These are phyloP conservation scores for Paramecium sonneborni DNA, from an alignment of 73 alveolate species.

Conservation along the genomic window DNA sequence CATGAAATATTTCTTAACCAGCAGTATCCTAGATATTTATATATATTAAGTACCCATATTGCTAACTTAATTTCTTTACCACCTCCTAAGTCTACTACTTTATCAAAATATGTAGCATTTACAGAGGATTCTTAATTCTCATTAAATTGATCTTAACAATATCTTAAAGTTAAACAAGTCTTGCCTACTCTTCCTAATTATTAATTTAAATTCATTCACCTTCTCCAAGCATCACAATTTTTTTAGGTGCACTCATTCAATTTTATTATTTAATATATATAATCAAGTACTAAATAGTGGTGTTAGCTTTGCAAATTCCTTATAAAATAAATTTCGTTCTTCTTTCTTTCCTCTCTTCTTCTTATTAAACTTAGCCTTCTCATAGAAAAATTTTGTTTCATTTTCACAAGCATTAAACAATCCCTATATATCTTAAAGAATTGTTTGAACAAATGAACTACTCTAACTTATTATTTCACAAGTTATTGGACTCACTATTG, in stretches of 20 bases:
- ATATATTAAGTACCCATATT: slow-evolving; percentile 68
- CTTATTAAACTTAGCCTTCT: slow-evolving; percentile 19
- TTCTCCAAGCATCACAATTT: slow-evolving; percentile 51
- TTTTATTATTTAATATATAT: background rate
- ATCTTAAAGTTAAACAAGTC: slow-evolving; percentile 83
- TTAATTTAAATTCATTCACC: background rate
- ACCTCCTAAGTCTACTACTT: slow-evolving; percentile 69
- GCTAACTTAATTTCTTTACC: slow-evolving; percentile 67
- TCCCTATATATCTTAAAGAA: background rate
- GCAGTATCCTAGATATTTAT: slow-evolving; percentile 84
- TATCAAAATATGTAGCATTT: slow-evolving; percentile 85
- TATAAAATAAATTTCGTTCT: slow-evolving; percentile 19
- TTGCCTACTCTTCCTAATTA: slow-evolving; percentile 87
- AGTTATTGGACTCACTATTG: slow-evolving; percentile 19
- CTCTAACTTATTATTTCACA: background rate
- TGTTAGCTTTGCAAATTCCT: slow-evolving; percentile 25
- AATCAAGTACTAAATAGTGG: slow-evolving; percentile 54
- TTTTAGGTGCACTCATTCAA: background rate
- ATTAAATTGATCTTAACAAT: slow-evolving; percentile 79
- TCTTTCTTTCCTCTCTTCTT: slow-evolving; percentile 45
- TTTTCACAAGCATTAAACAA: background rate
- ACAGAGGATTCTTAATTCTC: slow-evolving; percentile 80
- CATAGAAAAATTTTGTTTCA: slow-evolving; percentile 45
- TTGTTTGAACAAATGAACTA: slow-evolving; percentile 35
- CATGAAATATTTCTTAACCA: slow-evolving; percentile 89